Percentiles rank a stretch among this genome's conserved stretches.
phyloP scores from a whole-genome alignment of 2,329 filamentous ascomycete genomes.

The Xylariales sp. region DNA sequence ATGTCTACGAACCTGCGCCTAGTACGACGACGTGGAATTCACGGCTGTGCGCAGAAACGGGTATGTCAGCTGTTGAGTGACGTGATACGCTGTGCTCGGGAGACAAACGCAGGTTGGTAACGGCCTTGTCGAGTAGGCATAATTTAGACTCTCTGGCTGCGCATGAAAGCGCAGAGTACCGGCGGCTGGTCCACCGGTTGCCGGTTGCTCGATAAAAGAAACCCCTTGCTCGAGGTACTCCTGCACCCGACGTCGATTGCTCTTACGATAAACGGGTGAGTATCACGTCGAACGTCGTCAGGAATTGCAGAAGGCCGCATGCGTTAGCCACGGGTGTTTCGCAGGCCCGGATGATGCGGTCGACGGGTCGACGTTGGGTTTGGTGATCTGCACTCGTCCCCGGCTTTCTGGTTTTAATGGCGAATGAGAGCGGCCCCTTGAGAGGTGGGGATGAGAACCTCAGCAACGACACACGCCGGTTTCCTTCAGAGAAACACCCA shows the following conservation, averaged over 20 bases:
- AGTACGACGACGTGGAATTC: constrained; percentile 82
- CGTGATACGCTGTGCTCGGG: constrained; percentile 4
- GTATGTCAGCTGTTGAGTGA: constrained; percentile 20
- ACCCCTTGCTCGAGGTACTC: too few species aligned
- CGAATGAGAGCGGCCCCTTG: constrained; percentile 1
- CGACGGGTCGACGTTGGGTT: not conserved
- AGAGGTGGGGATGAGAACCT: not conserved
- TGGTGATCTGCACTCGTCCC: constrained; percentile 1
- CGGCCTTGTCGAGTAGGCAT: constrained; percentile 25
- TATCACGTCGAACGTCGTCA: too few species aligned
- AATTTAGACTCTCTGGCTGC: too few species aligned
- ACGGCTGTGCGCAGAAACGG: constrained; percentile 43
- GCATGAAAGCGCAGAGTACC: too few species aligned
- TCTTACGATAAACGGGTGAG: too few species aligned
- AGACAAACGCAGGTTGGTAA: constrained; percentile 27
- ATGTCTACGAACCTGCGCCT: constrained; percentile 60
- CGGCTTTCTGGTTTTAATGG: constrained; percentile 1
- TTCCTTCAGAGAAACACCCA: not conserved
- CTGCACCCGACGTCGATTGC: too few species aligned
- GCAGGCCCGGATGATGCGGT: not conserved
- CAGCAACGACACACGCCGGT: not conserved
- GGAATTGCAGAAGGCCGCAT: not conserved
- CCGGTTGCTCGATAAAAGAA: too few species aligned
- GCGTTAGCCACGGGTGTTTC: not conserved
- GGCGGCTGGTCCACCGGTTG: too few species aligned